Evolutionary conservation across 768 basidiomycete species (phyloP).

Genomic region (Kwoniella botswanensis): DNA sequence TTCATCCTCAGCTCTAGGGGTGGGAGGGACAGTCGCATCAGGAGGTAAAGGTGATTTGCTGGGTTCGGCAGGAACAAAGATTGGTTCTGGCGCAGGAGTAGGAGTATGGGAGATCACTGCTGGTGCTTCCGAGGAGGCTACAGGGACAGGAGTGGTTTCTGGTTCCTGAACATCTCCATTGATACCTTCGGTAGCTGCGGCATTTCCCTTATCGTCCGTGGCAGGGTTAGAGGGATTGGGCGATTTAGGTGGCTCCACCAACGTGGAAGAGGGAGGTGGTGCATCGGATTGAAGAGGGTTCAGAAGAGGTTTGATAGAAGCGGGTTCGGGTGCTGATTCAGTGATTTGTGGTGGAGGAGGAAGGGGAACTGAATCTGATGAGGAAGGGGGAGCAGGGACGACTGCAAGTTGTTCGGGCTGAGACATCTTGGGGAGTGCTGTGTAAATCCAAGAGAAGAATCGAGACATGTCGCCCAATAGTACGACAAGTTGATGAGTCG

Average conservation of each 20-base stretch:
- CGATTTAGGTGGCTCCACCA: conserved; percentile 48
- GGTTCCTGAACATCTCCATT: background rate
- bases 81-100: background rate
- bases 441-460: background rate
- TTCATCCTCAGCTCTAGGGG: conserved; percentile 43
- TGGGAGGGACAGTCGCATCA: conserved; percentile 49
- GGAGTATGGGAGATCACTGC: background rate
- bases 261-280: conserved; percentile 43
- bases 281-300: conserved; percentile 47
- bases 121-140: conserved; percentile 7
- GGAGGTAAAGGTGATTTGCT: conserved; percentile 35
- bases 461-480: background rate
- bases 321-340: background rate
- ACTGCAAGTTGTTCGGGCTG: conserved; percentile 8
- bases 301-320: conserved; percentile 43
- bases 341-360: background rate
- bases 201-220: conserved; percentile 36
- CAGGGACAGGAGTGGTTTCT: background rate
- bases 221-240: conserved; percentile 42
- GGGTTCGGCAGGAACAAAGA: conserved; percentile 3
- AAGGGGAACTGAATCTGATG: conserved; percentile 21
- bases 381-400: conserved; percentile 26
- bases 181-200: background rate
- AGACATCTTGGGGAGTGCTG: conserved; percentile 14
- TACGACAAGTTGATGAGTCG: background rate